These are phyloP conservation scores for Mortierella sp. DNA, from an alignment of 371 early-diverging fungal species.

Conservation along the genomic window DNA sequence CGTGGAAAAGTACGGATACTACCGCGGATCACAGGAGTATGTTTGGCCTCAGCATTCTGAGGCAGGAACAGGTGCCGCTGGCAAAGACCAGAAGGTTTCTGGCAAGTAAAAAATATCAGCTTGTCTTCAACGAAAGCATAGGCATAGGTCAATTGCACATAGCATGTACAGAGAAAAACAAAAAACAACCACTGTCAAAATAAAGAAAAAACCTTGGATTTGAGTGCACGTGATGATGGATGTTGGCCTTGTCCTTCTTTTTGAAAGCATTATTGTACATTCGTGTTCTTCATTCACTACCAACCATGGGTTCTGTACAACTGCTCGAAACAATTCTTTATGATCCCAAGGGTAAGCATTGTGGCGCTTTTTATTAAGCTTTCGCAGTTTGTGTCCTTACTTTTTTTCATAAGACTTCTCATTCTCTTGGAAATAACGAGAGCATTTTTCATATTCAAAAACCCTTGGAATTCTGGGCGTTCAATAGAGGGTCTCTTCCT, in stretches of 20 bases:
- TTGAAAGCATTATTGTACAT: background rate
- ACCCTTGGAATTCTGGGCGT: background rate
- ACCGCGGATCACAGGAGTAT: slow-evolving; percentile 59
- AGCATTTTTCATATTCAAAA: background rate
- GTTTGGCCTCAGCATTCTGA: slow-evolving; percentile 63
- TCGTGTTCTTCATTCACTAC: background rate
- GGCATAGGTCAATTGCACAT: background rate
- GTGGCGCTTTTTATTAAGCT: slow-evolving; percentile 7
- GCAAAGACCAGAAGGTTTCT: slow-evolving; percentile 35
- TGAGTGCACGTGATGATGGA: background rate
- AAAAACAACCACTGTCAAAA: background rate
- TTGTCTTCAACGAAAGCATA: background rate
- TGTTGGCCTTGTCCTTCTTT: background rate
- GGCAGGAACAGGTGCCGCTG: slow-evolving; percentile 26
- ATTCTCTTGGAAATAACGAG: background rate
- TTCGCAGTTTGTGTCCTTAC: background rate
- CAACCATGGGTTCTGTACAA: slow-evolving; percentile 45
- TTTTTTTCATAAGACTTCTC: background rate
- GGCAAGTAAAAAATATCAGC: background rate
- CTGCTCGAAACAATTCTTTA: slow-evolving; percentile 69
- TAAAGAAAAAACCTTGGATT: background rate
- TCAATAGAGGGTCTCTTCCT: slow-evolving; percentile 41
- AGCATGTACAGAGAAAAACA: background rate
- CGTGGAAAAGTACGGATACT: slow-evolving; percentile 79
- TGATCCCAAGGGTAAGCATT: slow-evolving; percentile 60